phyloP scores from a whole-genome alignment of 2,329 filamentous ascomycete species.

The Neocatenulostroma microsporum region DNA sequence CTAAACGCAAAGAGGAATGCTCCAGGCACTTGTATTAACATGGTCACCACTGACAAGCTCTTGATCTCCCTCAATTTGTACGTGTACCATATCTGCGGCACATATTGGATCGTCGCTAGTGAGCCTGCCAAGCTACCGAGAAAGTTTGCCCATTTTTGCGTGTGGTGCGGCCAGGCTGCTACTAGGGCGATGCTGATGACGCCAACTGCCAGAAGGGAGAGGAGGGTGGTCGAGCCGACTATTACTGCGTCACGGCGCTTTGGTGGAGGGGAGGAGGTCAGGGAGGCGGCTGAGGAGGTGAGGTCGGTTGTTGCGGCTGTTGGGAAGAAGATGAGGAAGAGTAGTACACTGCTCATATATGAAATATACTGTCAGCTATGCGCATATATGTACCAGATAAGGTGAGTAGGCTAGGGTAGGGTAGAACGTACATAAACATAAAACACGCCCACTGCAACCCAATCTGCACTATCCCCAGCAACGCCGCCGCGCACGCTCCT shows the following conservation, averaged over 20 bases:
- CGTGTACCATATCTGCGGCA: slow-evolving; percentile 92
- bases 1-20: slow-evolving; percentile 84
- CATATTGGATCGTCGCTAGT: slow-evolving; percentile 80
- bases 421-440: slow-evolving; percentile 65
- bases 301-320: slow-evolving; percentile 24
- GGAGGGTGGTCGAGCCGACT: slow-evolving; percentile 63
- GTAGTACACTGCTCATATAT: slow-evolving; percentile 60
- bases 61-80: slow-evolving; percentile 77
- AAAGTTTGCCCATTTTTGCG: slow-evolving; percentile 75
- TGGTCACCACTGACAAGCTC: slow-evolving; percentile 92
- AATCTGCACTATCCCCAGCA: slow-evolving; percentile 85
- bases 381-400: no score
- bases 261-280: slow-evolving; percentile 49
- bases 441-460: slow-evolving; percentile 90
- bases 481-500: slow-evolving; percentile 74
- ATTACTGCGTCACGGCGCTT: slow-evolving; percentile 67
- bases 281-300: slow-evolving; percentile 27
- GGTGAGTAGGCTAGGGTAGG: not conserved
- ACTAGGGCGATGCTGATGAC: slow-evolving; percentile 59
- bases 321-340: slow-evolving; percentile 94
- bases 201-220: slow-evolving; percentile 67
- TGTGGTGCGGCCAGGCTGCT: slow-evolving; percentile 53
- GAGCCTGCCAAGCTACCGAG: slow-evolving; percentile 71
- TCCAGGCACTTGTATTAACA: slow-evolving; percentile 94
- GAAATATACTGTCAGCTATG: slow-evolving; percentile 2